Base-by-base conservation (phyloP, 352 stramenopile species). In the Aphanomyces astaci region DNA sequence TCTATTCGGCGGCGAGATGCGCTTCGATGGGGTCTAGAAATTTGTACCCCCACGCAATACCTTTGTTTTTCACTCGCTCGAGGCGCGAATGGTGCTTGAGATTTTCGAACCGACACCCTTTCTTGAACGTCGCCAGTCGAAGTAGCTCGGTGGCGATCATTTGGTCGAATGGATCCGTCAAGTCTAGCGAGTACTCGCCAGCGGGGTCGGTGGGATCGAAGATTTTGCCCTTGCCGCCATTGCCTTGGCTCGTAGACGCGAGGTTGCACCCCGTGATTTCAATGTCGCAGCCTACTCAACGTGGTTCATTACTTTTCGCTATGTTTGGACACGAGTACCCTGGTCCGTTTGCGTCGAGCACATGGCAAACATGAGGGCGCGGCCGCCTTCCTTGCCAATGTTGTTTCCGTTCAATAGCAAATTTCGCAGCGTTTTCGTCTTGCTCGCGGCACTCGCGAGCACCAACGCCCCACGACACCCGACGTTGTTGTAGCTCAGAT, bases 401-500 rank as follows among this genome's bases (percentile, higher is more conserved):
- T 78, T 88, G 53, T 93, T 93, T 24, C 85, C 85, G 63, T 90
- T 88, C n/a, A 94, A 66, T 36, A 82, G 75, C 25, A 94, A 73
- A 19, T 71, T 79, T 0, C 79, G 75, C 15, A 93, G 66, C n/a
- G 84, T 84, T 1, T 72, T 70, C 27, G 84, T 93, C 2, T 73
- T 73, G 10, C 82, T 81, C 2, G 90, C 72, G 3, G 82, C 83
- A 25, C 82, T 85, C 24, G 83, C 85, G 3, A 93, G 70, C 49
- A 90, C 82, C 69, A 88, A 75, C 17, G 85, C 83, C 1, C 83
- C 85, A 49, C 87, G 87, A 45, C 79, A 85, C 3, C 81, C 83
- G 7, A 93, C 78, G 54, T 82, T 92, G 71, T 93, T 93, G 68
- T 87, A 89, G 4, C 83, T 86, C 24, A 93, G 59, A 54, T 93